phyloP scores from a whole-genome alignment of 1,284 basidiomycete species.

The Sanghuangporus weigelae region DNA sequence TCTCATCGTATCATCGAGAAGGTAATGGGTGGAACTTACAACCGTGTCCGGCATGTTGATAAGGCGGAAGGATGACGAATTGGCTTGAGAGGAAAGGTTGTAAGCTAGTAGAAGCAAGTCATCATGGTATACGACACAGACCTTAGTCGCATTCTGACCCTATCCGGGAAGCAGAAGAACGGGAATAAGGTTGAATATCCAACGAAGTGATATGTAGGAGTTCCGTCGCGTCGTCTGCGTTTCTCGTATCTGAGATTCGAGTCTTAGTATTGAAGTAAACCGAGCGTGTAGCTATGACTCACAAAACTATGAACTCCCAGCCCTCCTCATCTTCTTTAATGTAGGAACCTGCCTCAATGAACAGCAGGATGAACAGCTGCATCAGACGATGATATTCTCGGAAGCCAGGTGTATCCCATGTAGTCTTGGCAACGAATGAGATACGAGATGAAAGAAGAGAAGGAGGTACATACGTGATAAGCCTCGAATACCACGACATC shows the following conservation, averaged over 20 bases:
- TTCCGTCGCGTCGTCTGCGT: constrained; percentile 52
- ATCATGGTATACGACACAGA: constrained; percentile 27
- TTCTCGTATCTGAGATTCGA: constrained; percentile 67
- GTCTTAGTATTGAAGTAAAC: constrained; percentile 2
- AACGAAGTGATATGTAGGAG: constrained; percentile 79
- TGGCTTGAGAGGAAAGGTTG: constrained; percentile 49
- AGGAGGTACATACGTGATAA: constrained; percentile 64
- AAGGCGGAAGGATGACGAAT: constrained; percentile 91
- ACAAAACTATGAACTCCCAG: constrained; percentile 87
- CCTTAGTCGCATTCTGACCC: constrained; percentile 81
- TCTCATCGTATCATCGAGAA: constrained; percentile 7
- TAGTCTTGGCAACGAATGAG: constrained; percentile 44
- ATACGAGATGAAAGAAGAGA: constrained; percentile 4
- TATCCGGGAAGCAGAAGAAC: constrained; percentile 92
- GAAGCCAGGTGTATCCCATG: constrained; percentile 87
- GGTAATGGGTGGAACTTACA: constrained; percentile 45
- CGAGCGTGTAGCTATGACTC: constrained; percentile 28
- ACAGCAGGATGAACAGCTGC: constrained; percentile 92
- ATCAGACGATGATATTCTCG: constrained; percentile 89
- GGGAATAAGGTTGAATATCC: constrained; percentile 91
- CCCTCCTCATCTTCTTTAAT: constrained; percentile 85
- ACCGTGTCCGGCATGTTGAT: constrained; percentile 87
- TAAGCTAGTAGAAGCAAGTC: not conserved
- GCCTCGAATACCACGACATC: constrained; percentile 74
- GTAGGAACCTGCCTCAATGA: constrained; percentile 94